phyloP scores from a whole-genome alignment of 2,329 filamentous ascomycete species.

The Epichloe elymi region DNA sequence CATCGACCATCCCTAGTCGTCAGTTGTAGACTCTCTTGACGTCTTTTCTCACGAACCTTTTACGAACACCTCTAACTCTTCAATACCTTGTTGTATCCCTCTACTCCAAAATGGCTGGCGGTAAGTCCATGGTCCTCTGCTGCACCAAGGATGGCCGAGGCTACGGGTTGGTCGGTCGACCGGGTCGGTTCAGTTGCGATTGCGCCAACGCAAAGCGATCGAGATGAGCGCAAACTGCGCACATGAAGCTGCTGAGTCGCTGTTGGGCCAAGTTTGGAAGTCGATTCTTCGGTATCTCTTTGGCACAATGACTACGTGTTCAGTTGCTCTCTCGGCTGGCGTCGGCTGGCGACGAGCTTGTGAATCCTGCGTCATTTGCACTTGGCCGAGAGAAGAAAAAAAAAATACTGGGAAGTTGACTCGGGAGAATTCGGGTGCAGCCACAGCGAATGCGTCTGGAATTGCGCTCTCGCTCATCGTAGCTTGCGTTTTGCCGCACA shows the following conservation, averaged over 20 bases:
- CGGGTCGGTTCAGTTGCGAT: constrained; percentile 9
- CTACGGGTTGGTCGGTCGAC: neutral
- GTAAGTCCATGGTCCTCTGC: constrained; percentile 20
- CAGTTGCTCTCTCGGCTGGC: neutral
- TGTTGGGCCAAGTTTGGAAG: neutral
- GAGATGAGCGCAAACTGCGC: neutral
- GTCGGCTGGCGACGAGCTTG: neutral
- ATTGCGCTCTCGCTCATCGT: neutral
- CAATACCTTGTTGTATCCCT: constrained; percentile 5
- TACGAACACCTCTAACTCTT: constrained; percentile 5
- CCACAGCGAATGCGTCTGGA: neutral
- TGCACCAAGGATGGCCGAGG: neutral
- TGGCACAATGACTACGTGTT: neutral
- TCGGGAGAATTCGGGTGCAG: neutral
- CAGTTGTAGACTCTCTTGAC: neutral
- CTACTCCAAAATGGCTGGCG: constrained; percentile 30
- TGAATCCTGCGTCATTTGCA: constrained; percentile 2
- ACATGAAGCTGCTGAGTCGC: neutral
- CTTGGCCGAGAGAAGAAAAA: neutral
- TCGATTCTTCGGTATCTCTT: neutral
- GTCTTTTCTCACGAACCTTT: constrained; percentile 5
- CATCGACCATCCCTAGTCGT: constrained; percentile 5
- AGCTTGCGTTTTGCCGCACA: neutral
- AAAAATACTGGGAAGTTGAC: neutral
- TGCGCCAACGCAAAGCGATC: constrained; percentile 8